Conservation (phyloP, 1,139 yeast genomes). For the Candida tunisiensis region DNA sequence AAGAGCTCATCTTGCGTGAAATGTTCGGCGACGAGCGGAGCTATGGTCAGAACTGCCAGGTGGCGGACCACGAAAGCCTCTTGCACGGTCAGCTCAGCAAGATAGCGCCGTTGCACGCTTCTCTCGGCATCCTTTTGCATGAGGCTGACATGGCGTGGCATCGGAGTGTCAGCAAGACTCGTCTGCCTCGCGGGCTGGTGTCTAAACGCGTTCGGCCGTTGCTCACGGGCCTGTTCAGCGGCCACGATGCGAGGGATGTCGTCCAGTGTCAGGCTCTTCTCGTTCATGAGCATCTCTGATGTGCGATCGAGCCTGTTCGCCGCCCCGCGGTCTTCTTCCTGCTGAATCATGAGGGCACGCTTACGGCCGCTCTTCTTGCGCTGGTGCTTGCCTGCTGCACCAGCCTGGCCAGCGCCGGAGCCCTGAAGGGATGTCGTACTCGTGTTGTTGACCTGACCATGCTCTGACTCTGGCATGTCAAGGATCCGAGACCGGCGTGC, state of each 20-base stretch:
- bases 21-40: too few species aligned
- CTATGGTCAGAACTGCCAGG: constrained; percentile 37
- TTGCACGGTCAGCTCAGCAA: constrained; percentile 48
- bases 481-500: constrained; percentile 39
- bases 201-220: constrained; percentile 71
- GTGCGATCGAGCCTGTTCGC: constrained; percentile 25
- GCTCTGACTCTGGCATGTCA: constrained; percentile 25
- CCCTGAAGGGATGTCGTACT: constrained; percentile 6
- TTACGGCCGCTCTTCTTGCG: constrained; percentile 22
- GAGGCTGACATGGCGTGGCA: too few species aligned
- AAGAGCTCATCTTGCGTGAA: constrained; percentile 35
- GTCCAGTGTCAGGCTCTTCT: constrained; percentile 77
- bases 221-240: constrained; percentile 90
- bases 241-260: constrained; percentile 96
- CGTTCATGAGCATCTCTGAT: constrained; percentile 57
- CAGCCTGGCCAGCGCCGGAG: background rate
- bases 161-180: constrained; percentile 4
- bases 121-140: too few species aligned
- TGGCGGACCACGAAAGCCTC: constrained; percentile 54
- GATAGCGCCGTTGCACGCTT: constrained; percentile 38
- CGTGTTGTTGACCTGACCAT: constrained; percentile 12
- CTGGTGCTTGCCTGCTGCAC: background rate
- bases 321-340: background rate
- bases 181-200: constrained; percentile 26
- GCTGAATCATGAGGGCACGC: constrained; percentile 8